A percentile compares a stretch with the other conserved stretches of the same genome.
phyloP scores from a whole-genome alignment of 345 rosid species.

The Camelina laxa region DNA sequence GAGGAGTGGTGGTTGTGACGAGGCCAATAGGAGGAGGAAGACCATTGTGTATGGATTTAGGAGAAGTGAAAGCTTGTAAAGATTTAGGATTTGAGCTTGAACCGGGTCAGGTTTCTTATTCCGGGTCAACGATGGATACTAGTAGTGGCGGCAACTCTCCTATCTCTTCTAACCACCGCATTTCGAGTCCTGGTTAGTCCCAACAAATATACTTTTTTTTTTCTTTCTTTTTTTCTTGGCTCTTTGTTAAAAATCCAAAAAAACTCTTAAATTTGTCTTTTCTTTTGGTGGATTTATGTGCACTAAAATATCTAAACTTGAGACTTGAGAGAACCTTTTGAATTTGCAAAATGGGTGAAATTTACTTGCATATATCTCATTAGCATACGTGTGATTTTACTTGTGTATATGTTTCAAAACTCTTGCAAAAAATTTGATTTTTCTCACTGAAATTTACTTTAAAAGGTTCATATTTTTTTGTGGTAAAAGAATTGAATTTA shows the following conservation, averaged over 20 bases:
- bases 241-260: not conserved
- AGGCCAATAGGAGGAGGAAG: conserved; percentile 81
- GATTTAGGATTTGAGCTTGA: conserved; percentile 93
- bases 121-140: conserved; percentile 61
- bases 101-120: conserved; percentile 51
- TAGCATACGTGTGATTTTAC: too few species aligned
- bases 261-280: not conserved
- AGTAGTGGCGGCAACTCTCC: conserved; percentile 96
- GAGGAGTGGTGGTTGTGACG: conserved; percentile 71
- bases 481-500: too few species aligned
- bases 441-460: too few species aligned
- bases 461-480: too few species aligned
- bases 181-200: conserved; percentile 84
- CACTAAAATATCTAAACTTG: conserved; percentile 8
- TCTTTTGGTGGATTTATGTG: not conserved
- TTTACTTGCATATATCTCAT: too few species aligned
- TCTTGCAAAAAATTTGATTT: too few species aligned
- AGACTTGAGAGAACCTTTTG: not conserved
- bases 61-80: conserved; percentile 85
- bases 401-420: too few species aligned
- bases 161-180: conserved; percentile 80
- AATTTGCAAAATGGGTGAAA: not conserved
- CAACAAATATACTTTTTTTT: not conserved
- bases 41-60: conserved; percentile 88
- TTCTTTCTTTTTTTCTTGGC: not conserved